Evolutionary conservation across 768 basidiomycete species (phyloP).

Genomic region (Mycena polygramma): DNA sequence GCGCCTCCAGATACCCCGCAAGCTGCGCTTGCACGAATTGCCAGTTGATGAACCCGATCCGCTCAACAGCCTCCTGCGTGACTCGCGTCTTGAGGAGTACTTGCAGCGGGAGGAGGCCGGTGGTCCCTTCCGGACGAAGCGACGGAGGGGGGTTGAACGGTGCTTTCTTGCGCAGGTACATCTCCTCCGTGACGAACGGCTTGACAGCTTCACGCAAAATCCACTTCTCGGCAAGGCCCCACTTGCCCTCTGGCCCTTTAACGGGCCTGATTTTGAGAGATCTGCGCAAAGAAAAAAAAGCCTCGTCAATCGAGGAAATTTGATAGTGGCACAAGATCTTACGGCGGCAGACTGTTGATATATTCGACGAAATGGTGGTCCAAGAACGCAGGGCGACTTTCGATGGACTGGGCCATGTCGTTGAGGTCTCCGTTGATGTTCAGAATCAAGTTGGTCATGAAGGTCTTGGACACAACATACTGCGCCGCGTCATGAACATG

Average conservation of each 20-base stretch:
- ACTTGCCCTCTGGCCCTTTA: conserved; percentile 6
- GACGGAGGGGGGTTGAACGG: conserved; percentile 31
- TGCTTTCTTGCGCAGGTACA: conserved; percentile 33
- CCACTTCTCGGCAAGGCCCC: conserved; percentile 35
- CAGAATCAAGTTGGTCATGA: conserved; percentile 23
- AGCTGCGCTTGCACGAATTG: conserved; percentile 18
- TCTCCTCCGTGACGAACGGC: conserved; percentile 35
- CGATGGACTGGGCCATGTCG: conserved; percentile 33
- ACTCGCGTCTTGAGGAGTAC: conserved; percentile 27
- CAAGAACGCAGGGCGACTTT: conserved; percentile 25
- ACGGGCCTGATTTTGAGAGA: conserved; percentile 31
- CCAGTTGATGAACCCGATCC: conserved; percentile 32
- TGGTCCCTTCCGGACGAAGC: neutral
- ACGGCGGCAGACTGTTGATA: conserved; percentile 34
- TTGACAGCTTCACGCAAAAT: conserved; percentile 35
- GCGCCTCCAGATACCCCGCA: conserved; percentile 25
- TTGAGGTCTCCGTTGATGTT: conserved; percentile 28
- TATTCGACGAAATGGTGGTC: conserved; percentile 38
- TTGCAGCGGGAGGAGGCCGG: conserved; percentile 25
- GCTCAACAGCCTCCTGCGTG: conserved; percentile 25
- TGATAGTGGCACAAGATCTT: neutral
- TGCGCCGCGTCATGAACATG: conserved; percentile 1
- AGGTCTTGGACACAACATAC: conserved; percentile 31
- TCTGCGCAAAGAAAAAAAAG: neutral
- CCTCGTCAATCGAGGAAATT: no score